Evolutionary conservation across 768 basidiomycete genomes (phyloP).

Genomic region (Thelephora ganbajun): DNA sequence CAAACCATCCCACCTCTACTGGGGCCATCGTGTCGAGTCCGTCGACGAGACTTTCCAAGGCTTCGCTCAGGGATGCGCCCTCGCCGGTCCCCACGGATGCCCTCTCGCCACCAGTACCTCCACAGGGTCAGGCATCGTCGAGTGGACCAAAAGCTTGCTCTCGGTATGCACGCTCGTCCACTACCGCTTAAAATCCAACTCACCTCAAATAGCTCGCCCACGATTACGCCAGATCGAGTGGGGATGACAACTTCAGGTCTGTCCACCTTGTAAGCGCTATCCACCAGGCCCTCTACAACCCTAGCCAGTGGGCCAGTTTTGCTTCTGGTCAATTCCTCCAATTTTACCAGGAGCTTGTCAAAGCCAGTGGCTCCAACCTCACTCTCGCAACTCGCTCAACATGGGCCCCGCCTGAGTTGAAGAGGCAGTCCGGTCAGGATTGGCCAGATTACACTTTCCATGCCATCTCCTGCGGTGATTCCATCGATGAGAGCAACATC

Average conservation of each 20-base stretch:
- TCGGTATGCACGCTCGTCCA: too few relatives aligned
- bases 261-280: too few relatives aligned
- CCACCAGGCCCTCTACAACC: background rate
- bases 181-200: too few relatives aligned
- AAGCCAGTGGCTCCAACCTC: background rate
- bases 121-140: too few relatives aligned
- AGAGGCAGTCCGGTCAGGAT: background rate
- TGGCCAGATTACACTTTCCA: background rate
- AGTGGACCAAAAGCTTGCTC: too few relatives aligned
- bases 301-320: conserved; percentile 1
- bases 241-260: too few relatives aligned
- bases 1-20: background rate
- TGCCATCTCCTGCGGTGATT: conserved; percentile 6
- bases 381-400: background rate
- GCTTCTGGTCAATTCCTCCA: background rate
- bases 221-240: too few relatives aligned
- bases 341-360: conserved; percentile 2
- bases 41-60: conserved; percentile 4
- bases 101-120: background rate
- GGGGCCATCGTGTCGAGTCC: too few relatives aligned
- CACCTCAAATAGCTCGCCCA: too few relatives aligned
- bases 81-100: conserved; percentile 3
- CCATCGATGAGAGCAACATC: conserved; percentile 1
- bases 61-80: conserved; percentile 3
- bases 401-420: background rate